phyloP scores from a whole-genome alignment of 108 stramenopile genomes.

The Craspedostauros australis region DNA sequence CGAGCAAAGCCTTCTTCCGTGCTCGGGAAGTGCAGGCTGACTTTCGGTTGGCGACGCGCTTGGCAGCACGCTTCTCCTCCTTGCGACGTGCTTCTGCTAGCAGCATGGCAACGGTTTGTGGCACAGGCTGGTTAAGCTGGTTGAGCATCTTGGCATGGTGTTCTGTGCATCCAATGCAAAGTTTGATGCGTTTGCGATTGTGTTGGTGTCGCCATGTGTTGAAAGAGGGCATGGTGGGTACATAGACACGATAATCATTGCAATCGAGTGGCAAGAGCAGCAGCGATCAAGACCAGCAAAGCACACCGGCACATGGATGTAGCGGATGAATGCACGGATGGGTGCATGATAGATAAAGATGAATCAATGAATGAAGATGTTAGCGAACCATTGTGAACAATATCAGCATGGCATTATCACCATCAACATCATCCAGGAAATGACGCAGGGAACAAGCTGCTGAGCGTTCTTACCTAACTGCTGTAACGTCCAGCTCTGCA shows the following conservation, averaged over 20 bases:
- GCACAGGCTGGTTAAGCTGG: conserved; percentile 55
- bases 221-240: no score
- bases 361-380: neutral
- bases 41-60: conserved; percentile 83
- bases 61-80: conserved; percentile 75
- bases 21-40: conserved; percentile 87
- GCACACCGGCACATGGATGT: no score
- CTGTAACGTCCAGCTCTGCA: conserved; percentile 47
- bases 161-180: no score
- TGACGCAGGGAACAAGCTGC: neutral
- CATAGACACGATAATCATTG: no score
- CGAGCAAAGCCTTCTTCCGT: conserved; percentile 84
- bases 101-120: conserved; percentile 58
- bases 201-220: no score
- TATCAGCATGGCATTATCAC: neutral
- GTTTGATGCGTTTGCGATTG: no score
- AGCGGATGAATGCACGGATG: no score
- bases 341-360: neutral
- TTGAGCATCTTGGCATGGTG: conserved; percentile 50
- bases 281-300: no score
- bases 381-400: neutral
- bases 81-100: conserved; percentile 58
- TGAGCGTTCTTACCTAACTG: conserved; percentile 47
- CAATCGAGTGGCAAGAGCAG: no score
- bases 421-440: neutral